These are phyloP conservation scores for Capsicum baccatum DNA, from an alignment of 257 asterid species.

Conservation along the genomic window DNA sequence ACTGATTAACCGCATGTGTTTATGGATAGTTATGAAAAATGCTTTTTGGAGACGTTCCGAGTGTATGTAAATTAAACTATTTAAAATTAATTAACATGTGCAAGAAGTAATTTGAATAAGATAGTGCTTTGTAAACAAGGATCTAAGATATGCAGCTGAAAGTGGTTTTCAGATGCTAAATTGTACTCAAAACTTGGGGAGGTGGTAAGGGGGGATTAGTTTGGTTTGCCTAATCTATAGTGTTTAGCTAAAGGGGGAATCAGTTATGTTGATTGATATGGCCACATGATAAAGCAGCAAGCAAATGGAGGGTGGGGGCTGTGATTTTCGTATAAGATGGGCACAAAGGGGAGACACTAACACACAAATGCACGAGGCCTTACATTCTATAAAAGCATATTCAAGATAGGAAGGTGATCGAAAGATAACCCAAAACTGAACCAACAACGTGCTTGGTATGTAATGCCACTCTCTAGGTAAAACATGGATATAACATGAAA, in stretches of 20 bases:
- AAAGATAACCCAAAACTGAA: slow-evolving; percentile 28
- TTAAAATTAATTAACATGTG: not conserved
- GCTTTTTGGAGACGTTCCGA: not conserved
- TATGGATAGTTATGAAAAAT: not conserved
- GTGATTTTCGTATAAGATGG: slow-evolving; percentile 20
- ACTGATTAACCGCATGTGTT: not conserved
- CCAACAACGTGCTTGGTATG: slow-evolving; percentile 23
- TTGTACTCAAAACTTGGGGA: no score
- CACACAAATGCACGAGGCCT: not conserved
- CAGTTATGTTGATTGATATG: not conserved
- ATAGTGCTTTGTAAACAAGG: not conserved
- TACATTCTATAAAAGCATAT: not conserved
- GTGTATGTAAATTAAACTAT: no score
- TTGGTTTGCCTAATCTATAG: not conserved
- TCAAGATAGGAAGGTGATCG: slow-evolving; percentile 1
- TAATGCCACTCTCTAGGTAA: slow-evolving; percentile 21
- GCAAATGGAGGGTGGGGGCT: not conserved
- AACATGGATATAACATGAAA: slow-evolving; percentile 34
- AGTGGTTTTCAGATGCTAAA: not conserved
- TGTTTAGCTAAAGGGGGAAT: not conserved
- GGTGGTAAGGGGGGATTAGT: not conserved
- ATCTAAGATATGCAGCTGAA: not conserved
- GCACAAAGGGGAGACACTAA: not conserved
- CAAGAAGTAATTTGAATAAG: not conserved
- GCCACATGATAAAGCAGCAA: slow-evolving; percentile 33